A percentile compares a stretch with the other conserved stretches of the same genome.
These are phyloP conservation scores for Suillus americanus DNA, from an alignment of 768 basidiomycete species.

Conservation along the genomic window DNA sequence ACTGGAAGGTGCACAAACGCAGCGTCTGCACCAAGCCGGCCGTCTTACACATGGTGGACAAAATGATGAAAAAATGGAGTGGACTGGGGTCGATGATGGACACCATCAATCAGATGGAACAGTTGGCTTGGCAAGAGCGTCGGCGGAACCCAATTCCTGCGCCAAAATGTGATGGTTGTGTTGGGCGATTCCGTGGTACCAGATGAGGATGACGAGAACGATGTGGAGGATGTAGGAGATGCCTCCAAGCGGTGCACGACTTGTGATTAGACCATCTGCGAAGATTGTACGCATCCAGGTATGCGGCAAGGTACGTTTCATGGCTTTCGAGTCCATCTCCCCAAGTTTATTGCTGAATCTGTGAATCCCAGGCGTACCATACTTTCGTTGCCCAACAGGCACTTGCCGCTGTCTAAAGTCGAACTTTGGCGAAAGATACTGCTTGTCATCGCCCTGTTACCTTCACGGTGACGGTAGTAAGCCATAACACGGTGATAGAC, in stretches of 20 bases:
- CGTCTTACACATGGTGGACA: constrained; percentile 15
- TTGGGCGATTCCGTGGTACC: not conserved
- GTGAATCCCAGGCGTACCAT: not conserved
- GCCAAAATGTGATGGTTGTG: not conserved
- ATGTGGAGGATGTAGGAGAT: not conserved
- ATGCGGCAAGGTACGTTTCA: not conserved
- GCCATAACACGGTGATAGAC: not conserved
- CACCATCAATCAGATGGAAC: not conserved
- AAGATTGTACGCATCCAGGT: not conserved
- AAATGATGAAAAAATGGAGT: constrained; percentile 14
- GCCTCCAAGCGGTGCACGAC: not conserved
- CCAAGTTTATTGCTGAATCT: not conserved
- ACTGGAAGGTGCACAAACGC: constrained; percentile 23
- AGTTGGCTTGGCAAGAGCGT: not conserved
- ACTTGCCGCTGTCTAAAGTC: not conserved
- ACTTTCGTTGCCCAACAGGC: not conserved
- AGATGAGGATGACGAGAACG: constrained; percentile 4
- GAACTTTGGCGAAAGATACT: not conserved
- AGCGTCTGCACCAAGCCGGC: constrained; percentile 20
- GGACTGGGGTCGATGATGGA: constrained; percentile 1
- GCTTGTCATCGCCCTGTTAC: not conserved
- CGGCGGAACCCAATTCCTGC: not conserved
- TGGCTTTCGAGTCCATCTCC: not conserved
- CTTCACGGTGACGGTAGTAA: not conserved
- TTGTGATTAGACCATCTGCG: not conserved